phyloP scores from a whole-genome alignment of 768 basidiomycete genomes.

The Hypholoma fasciculare region DNA sequence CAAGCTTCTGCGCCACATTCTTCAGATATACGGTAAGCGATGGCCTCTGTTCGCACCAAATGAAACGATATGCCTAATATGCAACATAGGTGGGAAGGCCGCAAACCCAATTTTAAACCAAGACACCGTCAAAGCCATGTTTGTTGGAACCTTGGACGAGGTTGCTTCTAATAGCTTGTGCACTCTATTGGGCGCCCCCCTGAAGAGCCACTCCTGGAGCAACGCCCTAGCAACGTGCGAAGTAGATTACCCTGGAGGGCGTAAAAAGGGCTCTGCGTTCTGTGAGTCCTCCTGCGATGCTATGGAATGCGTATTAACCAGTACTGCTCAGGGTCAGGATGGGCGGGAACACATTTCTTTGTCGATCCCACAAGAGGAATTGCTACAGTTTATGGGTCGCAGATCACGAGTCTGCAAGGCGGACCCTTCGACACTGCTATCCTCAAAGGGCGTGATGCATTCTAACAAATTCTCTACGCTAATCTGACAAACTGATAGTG shows the following conservation, averaged over 20 bases:
- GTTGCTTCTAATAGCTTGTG: slow-evolving; percentile 7
- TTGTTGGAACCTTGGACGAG: slow-evolving; percentile 16
- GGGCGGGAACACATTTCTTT: slow-evolving; percentile 3
- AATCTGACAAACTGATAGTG: neutral
- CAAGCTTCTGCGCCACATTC: slow-evolving; percentile 1
- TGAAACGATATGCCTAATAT: neutral
- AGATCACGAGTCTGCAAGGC: neutral
- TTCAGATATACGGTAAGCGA: neutral
- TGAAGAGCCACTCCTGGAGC: slow-evolving; percentile 13
- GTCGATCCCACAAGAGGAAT: slow-evolving; percentile 2
- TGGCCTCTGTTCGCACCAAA: neutral
- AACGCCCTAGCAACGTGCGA: slow-evolving; percentile 24
- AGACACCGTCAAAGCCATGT: slow-evolving; percentile 16
- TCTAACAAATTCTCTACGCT: neutral
- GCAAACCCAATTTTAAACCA: slow-evolving; percentile 10
- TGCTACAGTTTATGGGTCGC: neutral
- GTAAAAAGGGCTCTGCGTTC: slow-evolving; percentile 11
- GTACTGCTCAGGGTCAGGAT: slow-evolving; percentile 1
- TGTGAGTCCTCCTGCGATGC: slow-evolving; percentile 5
- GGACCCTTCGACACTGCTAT: neutral
- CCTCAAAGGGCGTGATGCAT: neutral
- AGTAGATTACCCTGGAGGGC: slow-evolving; percentile 20
- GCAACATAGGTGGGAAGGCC: slow-evolving; percentile 3
- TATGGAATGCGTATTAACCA: neutral
- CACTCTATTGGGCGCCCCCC: neutral